Conservation (phyloP, 306 rosid species). For the Glycyrrhiza uralensis region DNA sequence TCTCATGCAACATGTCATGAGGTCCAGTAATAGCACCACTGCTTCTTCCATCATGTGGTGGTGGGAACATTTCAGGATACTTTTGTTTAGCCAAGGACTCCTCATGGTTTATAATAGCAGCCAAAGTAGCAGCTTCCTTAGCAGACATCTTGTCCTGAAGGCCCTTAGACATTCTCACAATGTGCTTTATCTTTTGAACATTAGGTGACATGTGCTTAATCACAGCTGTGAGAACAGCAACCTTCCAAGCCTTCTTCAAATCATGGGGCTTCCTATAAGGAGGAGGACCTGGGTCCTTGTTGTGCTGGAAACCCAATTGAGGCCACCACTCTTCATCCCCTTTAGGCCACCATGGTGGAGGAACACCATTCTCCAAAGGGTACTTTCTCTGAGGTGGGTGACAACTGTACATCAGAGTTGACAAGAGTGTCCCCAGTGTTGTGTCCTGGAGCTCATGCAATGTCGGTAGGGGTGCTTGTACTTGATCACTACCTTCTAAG, state of each 20-base stretch:
- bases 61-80: not conserved
- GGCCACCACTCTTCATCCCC: conserved; percentile 69
- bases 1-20: not conserved
- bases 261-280: conserved; percentile 75
- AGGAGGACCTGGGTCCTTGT: conserved; percentile 54
- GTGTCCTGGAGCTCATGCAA: conserved; percentile 56
- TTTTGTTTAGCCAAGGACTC: conserved; percentile 39
- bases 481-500: too few species aligned
- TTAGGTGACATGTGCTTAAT: conserved; percentile 62
- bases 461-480: too few species aligned
- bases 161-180: conserved; percentile 51
- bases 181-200: conserved; percentile 43
- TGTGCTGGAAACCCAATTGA: conserved; percentile 33
- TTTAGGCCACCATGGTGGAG: conserved; percentile 77
- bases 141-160: conserved; percentile 67
- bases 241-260: conserved; percentile 72
- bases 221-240: conserved; percentile 55
- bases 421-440: conserved; percentile 58
- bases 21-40: not conserved
- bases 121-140: conserved; percentile 54
- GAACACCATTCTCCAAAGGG: conserved; percentile 59
- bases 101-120: conserved; percentile 50
- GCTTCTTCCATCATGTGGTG: not conserved
- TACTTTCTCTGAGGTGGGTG: conserved; percentile 62
- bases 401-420: conserved; percentile 56